A percentile compares a stretch with the other conserved stretches of the same genome.
These are phyloP conservation scores for Lobulomyces angularis DNA, from an alignment of 192 early-diverging fungal genomes.

Conservation along the genomic window DNA sequence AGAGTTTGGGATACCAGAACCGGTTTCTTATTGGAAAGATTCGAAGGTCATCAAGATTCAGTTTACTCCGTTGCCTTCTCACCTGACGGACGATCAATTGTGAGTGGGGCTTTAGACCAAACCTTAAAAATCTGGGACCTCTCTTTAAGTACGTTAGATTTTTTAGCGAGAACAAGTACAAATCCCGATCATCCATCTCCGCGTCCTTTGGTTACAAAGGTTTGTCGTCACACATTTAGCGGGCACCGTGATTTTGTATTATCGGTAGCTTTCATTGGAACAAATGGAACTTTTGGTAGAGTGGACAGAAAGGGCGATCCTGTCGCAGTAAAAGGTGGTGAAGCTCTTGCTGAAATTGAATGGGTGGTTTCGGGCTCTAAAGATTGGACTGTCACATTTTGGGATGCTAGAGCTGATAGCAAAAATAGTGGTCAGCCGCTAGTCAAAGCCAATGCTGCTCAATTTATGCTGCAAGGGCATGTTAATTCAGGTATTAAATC, in stretches of 20 bases:
- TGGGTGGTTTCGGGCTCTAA: conserved; percentile 90
- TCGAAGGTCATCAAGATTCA: conserved; percentile 90
- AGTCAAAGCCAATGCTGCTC: conserved; percentile 30
- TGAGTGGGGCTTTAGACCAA: conserved; percentile 85
- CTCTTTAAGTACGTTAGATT: conserved; percentile 15
- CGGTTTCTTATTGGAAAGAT: conserved; percentile 67
- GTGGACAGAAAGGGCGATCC: conserved; percentile 19
- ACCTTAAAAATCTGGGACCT: conserved; percentile 89
- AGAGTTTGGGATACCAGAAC: conserved; percentile 81
- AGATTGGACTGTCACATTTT: conserved; percentile 86
- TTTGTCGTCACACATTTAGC: conserved; percentile 32
- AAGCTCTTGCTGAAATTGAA: conserved; percentile 29
- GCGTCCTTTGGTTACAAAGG: conserved; percentile 19
- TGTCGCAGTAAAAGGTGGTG: conserved; percentile 6
- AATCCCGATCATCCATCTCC: conserved; percentile 2
- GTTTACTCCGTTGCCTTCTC: conserved; percentile 94
- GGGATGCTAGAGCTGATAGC: conserved; percentile 62
- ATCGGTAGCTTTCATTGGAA: conserved; percentile 63
- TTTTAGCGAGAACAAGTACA: conserved; percentile 9
- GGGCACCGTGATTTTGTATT: conserved; percentile 95
- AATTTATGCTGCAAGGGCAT: conserved; percentile 85
- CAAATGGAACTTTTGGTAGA: conserved; percentile 13
- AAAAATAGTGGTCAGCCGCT: background rate
- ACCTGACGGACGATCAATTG: conserved; percentile 79
- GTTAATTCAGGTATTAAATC: conserved; percentile 74